phyloP scores from a whole-genome alignment of 2,329 filamentous ascomycete genomes.

The Echinosphaeria canescens region DNA sequence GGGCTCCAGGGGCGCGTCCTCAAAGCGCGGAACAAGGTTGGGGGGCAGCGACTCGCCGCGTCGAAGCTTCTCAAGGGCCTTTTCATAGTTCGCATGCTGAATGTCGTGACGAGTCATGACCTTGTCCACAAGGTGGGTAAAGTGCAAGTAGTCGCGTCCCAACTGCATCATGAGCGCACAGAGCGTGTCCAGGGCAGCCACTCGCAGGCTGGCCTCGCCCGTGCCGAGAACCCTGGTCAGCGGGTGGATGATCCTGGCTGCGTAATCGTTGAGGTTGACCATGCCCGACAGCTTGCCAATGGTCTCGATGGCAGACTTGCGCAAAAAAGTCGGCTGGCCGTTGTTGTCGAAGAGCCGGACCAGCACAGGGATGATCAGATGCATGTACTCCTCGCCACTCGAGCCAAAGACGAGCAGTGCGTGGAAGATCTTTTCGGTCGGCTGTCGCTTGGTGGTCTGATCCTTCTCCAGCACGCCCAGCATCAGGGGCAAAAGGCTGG shows the following conservation, averaged over 20 bases:
- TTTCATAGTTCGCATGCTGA: constrained; percentile 76
- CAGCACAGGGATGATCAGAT: constrained; percentile 89
- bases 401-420: constrained; percentile 92
- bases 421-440: constrained; percentile 80
- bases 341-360: constrained; percentile 86
- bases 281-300: constrained; percentile 86
- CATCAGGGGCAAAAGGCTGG: constrained; percentile 78
- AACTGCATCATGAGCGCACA: constrained; percentile 93
- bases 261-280: constrained; percentile 94
- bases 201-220: constrained; percentile 50
- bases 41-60: constrained; percentile 92
- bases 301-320: constrained; percentile 82
- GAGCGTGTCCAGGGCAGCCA: constrained; percentile 77
- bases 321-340: constrained; percentile 56
- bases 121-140: constrained; percentile 85
- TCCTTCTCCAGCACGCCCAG: constrained; percentile 85
- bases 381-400: constrained; percentile 97
- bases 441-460: constrained; percentile 46
- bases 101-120: constrained; percentile 60
- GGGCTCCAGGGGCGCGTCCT: constrained; percentile 58
- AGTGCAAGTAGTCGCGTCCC: constrained; percentile 87
- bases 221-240: constrained; percentile 62
- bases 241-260: constrained; percentile 89
- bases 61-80: constrained; percentile 79
- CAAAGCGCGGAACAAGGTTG: constrained; percentile 70